Conservation (phyloP, 2,329 filamentous ascomycete species). For the Hymenoscyphus scutula region DNA sequence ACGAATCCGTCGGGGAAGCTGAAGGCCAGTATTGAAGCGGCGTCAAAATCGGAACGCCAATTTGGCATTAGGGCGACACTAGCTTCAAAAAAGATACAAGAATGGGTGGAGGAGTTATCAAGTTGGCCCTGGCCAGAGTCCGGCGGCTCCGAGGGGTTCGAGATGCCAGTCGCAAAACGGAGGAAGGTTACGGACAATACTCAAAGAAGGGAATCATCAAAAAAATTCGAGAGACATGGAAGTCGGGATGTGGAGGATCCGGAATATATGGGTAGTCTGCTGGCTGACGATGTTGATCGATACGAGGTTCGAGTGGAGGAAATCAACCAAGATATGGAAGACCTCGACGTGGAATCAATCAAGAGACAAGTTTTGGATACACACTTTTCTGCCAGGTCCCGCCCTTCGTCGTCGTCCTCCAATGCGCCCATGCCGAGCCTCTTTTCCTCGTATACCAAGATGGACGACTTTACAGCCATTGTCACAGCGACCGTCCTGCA, state of each 20-base stretch:
- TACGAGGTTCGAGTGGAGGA: constrained; percentile 74
- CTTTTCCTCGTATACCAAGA: constrained; percentile 58
- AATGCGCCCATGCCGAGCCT: constrained; percentile 42
- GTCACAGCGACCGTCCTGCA: constrained; percentile 91
- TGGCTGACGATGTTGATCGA: constrained; percentile 57
- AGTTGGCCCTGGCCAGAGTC: constrained; percentile 56
- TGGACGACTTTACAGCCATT: constrained; percentile 88
- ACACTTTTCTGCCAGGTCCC: constrained; percentile 64
- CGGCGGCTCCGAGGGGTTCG: constrained; percentile 53
- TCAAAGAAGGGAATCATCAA: constrained; percentile 30
- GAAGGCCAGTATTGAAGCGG: constrained; percentile 58
- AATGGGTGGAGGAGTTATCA: constrained; percentile 72
- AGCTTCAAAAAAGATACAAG: constrained; percentile 67
- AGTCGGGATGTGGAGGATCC: constrained; percentile 16
- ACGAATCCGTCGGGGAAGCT: constrained; percentile 51
- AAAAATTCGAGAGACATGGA: constrained; percentile 10
- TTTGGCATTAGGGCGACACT: constrained; percentile 69
- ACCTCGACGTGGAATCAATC: constrained; percentile 77
- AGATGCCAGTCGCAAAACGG: constrained; percentile 44
- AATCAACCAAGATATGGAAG: constrained; percentile 67
- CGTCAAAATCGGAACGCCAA: constrained; percentile 64
- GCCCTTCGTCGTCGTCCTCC: constrained; percentile 49
- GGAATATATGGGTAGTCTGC: constrained; percentile 59
- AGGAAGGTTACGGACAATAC: constrained; percentile 29
- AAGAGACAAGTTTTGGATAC: constrained; percentile 84